These are phyloP conservation scores for Pseudoscleropodium purum DNA, from an alignment of 225 moss, liverwort and hornwort species.

Conservation along the genomic window DNA sequence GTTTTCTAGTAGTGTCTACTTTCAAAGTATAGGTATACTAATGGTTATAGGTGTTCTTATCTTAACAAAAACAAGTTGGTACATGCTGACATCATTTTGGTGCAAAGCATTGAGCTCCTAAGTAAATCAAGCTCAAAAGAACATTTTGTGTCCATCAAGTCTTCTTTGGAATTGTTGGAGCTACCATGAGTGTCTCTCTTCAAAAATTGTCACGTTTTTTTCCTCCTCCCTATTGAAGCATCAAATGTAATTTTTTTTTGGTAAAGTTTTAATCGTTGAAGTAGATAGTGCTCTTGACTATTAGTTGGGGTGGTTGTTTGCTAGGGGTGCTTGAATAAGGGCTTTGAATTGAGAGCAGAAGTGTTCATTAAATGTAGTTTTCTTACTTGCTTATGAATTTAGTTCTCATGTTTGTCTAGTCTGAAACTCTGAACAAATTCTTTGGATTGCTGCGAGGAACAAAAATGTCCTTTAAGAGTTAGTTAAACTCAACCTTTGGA, in stretches of 20 bases:
- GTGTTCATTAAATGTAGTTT: background rate
- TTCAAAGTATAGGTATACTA: no score
- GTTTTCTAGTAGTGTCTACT: no score
- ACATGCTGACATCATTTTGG: no score
- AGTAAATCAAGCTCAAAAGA: background rate
- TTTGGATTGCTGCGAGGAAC: fast-evolving
- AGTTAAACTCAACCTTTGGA: background rate
- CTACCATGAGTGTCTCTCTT: fast-evolving
- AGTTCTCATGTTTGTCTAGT: fast-evolving
- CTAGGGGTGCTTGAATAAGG: fast-evolving
- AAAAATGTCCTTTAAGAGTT: background rate
- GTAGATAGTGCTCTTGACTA: fast-evolving
- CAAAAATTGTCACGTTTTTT: no score
- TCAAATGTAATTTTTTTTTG: no score
- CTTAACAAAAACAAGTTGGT: no score
- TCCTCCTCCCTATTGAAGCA: no score
- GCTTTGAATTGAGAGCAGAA: background rate
- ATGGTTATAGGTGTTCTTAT: no score
- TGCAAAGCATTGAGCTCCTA: no score
- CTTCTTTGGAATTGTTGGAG: fast-evolving
- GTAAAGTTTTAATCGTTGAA: fast-evolving
- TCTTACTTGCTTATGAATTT: fast-evolving
- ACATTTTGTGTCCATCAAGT: fast-evolving
- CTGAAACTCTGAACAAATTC: fast-evolving
- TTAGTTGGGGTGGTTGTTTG: fast-evolving